Percentiles rank a stretch among this genome's conserved stretches.
These are phyloP conservation scores for Durusdinium trenchii DNA, from an alignment of 73 alveolate species.

Conservation along the genomic window DNA sequence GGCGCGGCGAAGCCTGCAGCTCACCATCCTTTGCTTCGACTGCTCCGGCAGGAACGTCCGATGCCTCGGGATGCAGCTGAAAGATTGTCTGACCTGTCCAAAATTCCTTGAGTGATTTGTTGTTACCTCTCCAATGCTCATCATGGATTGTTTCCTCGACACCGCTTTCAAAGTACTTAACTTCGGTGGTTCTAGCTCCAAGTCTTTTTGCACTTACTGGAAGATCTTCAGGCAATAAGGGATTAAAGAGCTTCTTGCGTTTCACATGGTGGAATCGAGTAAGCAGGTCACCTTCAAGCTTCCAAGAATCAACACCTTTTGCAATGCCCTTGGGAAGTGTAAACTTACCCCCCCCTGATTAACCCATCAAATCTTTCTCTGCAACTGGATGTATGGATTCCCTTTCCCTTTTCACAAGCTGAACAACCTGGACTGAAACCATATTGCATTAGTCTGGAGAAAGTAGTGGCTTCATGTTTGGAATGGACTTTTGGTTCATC, in stretches of 20 bases:
- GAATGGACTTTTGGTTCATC: neutral
- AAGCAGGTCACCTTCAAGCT: neutral
- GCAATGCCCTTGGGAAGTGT: neutral
- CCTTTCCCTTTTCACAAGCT: neutral
- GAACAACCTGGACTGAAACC: neutral
- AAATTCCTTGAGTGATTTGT: neutral
- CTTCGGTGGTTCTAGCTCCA: too few relatives aligned
- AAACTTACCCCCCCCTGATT: neutral
- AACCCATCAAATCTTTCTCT: neutral
- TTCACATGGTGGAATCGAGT: neutral
- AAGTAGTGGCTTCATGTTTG: neutral
- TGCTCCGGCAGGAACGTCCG: neutral
- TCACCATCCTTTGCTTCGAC: neutral
- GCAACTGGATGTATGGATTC: neutral
- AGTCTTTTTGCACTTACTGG: neutral
- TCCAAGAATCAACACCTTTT: neutral
- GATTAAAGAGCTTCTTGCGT: neutral
- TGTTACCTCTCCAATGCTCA: constrained; percentile 2
- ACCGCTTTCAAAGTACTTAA: neutral
- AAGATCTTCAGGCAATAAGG: neutral
- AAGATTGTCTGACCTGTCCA: constrained; percentile 14
- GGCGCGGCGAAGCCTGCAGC: neutral
- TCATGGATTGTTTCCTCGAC: neutral
- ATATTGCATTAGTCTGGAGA: neutral
- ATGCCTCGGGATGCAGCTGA: neutral